Evolutionary conservation across 148 eudicot species (phyloP), one percentile per base, ranked within the genome.

Genomic region (Vaccinium myrtillus): DNA sequence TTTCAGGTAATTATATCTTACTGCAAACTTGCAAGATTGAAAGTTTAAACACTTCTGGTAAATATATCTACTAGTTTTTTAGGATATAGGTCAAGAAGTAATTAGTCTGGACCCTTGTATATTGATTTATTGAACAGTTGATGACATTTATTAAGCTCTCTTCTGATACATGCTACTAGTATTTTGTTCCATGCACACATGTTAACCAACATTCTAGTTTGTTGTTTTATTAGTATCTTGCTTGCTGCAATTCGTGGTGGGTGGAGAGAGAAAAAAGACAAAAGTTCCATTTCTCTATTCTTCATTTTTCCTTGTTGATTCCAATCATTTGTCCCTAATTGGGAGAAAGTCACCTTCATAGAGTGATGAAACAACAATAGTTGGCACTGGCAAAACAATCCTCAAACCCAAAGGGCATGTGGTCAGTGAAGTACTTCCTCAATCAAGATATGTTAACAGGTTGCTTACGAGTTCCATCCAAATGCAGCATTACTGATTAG

Each of bases 1-100:
- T 23, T 91, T 94, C 87, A 91, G 99, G 99, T 97, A 83, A 88
- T 36, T 27, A 12, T 32, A 78, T 69, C 19, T 83, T 74, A 27
- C 23, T 13, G 30, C 43, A 27, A 51, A 21, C 18, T 13, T 39
- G 65, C 21, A 8, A 50, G 19, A 25, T 14, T 50, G 77, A 16
- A 69, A 27, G 18, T 70, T 51, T 19, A 25, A 1, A 8, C 43
- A 58, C 12, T 48, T 59, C 23, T 67, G 56, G 30, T 23, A 23
- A 21, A 27, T 21, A 13, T 32, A 30, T 32, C 6, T 73, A 1
- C 16, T 63, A 7, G 36, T 67, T 74, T 78, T 50, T 71, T 16
- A 19, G 18, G 27, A 27, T 51, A 51, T 27, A 51, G 32, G 27
- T 49, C 46, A 50, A 25, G 58, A 30, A 46, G 63, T 80, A 39